These are phyloP conservation scores for Yamadazyma sp. DNA, from an alignment of 1,139 yeast genomes.

Conservation along the genomic window DNA sequence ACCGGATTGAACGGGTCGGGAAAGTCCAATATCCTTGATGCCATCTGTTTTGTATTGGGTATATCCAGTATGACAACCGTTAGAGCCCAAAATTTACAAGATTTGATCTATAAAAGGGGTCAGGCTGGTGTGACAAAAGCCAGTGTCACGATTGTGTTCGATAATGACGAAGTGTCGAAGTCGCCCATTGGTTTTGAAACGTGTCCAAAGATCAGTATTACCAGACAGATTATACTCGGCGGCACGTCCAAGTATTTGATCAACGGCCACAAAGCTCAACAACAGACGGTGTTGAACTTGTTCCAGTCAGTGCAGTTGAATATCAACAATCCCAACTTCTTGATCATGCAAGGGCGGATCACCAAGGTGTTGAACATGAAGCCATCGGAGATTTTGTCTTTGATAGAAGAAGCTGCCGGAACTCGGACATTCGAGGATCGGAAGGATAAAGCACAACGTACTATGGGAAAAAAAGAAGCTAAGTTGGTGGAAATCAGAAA, in stretches of 20 bases:
- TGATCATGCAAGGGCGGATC: constrained; percentile 98
- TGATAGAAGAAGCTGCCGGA: constrained; percentile 98
- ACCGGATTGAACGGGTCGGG: constrained; percentile 98
- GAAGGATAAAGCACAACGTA: constrained; percentile 86
- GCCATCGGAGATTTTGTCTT: constrained; percentile 81
- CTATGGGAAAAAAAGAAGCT: constrained; percentile 87
- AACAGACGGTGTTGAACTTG: constrained; percentile 83
- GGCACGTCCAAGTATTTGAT: constrained; percentile 91
- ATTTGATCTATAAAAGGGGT: constrained; percentile 92
- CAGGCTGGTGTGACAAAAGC: constrained; percentile 99
- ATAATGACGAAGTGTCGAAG: constrained; percentile 70
- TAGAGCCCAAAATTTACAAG: constrained; percentile 90
- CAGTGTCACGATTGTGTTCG: constrained; percentile 92
- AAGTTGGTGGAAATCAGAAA: constrained; percentile 76
- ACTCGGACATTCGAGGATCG: constrained; percentile 94
- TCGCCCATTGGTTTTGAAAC: constrained; percentile 90
- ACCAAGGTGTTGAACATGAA: constrained; percentile 97
- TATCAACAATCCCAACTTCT: constrained; percentile 93
- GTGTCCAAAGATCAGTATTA: constrained; percentile 79
- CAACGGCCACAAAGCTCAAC: constrained; percentile 96
- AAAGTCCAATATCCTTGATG: constrained; percentile 90
- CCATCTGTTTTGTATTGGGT: constrained; percentile 97
- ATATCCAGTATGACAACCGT: constrained; percentile 92
- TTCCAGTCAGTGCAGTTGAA: constrained; percentile 95
- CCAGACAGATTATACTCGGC: constrained; percentile 88